Evolutionary conservation across 2,329 filamentous ascomycete genomes (phyloP).

Genomic region (Neodidymelliopsis sp.): DNA sequence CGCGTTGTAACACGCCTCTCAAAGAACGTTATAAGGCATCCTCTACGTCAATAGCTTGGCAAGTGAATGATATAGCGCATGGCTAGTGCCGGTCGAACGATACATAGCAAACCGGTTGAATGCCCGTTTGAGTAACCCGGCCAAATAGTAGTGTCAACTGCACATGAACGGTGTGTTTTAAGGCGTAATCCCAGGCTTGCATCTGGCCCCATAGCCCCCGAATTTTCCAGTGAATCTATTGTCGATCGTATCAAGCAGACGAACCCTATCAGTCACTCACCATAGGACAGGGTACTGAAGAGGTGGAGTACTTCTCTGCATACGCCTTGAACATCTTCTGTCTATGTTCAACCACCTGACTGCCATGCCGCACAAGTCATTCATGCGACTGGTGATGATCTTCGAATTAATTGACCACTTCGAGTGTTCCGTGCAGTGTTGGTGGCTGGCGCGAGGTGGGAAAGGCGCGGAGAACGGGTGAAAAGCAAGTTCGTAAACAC

Average conservation of each 20-base stretch:
- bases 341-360: too few species aligned
- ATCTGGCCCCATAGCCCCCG: too few species aligned
- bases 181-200: too few species aligned
- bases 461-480: not conserved
- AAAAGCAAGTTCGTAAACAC: not conserved
- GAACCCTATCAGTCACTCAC: too few species aligned
- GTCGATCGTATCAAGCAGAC: too few species aligned
- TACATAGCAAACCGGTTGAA: not conserved
- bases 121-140: not conserved
- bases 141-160: not conserved
- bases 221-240: too few species aligned
- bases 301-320: too few species aligned
- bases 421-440: not conserved
- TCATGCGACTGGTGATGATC: not conserved
- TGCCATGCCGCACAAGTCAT: too few species aligned
- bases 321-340: too few species aligned
- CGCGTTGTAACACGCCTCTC: constrained; percentile 11
- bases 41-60: constrained; percentile 5
- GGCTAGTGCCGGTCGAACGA: not conserved
- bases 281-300: too few species aligned
- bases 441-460: not conserved
- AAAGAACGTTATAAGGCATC: not conserved
- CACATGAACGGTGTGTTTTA: too few species aligned
- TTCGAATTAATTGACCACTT: not conserved
- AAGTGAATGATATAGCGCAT: not conserved